These are phyloP conservation scores for Aaosphaeria arxii DNA, from an alignment of 2,329 filamentous ascomycete genomes.

Conservation along the genomic window DNA sequence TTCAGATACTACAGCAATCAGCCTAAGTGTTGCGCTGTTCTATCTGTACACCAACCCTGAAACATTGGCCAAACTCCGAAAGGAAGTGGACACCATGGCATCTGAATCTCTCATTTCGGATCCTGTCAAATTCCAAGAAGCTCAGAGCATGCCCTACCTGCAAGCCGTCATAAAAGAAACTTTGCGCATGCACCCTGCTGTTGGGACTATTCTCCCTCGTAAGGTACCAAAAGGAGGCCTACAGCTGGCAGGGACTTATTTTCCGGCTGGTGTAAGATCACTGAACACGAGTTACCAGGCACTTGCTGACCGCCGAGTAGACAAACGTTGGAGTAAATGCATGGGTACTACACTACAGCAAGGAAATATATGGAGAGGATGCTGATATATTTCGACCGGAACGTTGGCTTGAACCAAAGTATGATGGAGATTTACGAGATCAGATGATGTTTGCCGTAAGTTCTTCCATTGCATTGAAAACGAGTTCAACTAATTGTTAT, in stretches of 20 bases:
- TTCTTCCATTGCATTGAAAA: not conserved
- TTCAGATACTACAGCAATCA: conserved; percentile 36
- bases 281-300: not conserved
- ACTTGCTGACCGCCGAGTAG: not conserved
- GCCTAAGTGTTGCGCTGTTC: conserved; percentile 32
- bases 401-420: conserved; percentile 1
- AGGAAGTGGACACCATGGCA: not conserved
- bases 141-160: not conserved
- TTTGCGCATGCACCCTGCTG: conserved; percentile 42
- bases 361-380: conserved; percentile 1
- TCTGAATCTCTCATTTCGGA: conserved; percentile 1
- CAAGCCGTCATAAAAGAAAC: conserved; percentile 44
- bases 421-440: not conserved
- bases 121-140: not conserved
- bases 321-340: not conserved
- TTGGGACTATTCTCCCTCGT: conserved; percentile 40
- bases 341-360: conserved; percentile 1
- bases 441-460: not conserved
- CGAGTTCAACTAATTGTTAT: not conserved
- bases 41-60: conserved; percentile 32
- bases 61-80: not conserved
- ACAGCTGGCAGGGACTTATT: conserved; percentile 27
- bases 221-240: conserved; percentile 37
- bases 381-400: conserved; percentile 1
- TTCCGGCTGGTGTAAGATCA: conserved; percentile 5